Evolutionary conservation across 257 asterid genomes (phyloP).

Genomic region (Paulownia fortunei): DNA sequence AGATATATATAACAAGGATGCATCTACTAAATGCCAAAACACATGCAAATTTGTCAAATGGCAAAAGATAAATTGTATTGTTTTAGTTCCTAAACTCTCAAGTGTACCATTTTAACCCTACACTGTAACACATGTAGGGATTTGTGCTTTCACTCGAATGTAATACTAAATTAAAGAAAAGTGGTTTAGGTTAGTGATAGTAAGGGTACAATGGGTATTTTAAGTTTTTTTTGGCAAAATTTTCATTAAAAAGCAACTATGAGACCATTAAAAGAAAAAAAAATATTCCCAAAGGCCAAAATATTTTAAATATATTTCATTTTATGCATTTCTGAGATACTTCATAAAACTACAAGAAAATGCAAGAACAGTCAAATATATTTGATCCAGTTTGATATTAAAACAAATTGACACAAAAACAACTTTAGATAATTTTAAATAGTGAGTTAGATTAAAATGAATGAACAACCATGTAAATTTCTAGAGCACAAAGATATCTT

Average conservation of each 20-base stretch:
- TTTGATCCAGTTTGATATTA: background rate
- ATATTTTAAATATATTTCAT: no score
- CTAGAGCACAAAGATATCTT: background rate
- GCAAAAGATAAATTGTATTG: background rate
- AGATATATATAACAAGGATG: background rate
- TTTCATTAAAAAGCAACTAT: no score
- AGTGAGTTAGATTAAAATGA: background rate
- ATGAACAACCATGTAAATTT: background rate
- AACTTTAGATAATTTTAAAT: background rate
- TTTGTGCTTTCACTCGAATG: background rate
- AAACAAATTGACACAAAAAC: background rate
- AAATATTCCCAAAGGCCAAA: background rate
- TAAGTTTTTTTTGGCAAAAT: background rate
- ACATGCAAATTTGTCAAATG: background rate
- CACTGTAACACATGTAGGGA: no score
- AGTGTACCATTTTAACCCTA: background rate
- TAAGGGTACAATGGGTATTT: background rate
- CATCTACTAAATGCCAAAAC: background rate
- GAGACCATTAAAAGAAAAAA: background rate
- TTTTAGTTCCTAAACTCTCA: background rate
- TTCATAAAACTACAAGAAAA: no score
- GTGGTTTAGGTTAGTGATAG: background rate
- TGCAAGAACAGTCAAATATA: background rate
- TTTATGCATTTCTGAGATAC: no score
- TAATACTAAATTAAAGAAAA: background rate